Evolutionary conservation across 2,329 filamentous ascomycete species (phyloP), one percentile per base, ranked within the genome.

Genomic region (Fusarium luffae): DNA sequence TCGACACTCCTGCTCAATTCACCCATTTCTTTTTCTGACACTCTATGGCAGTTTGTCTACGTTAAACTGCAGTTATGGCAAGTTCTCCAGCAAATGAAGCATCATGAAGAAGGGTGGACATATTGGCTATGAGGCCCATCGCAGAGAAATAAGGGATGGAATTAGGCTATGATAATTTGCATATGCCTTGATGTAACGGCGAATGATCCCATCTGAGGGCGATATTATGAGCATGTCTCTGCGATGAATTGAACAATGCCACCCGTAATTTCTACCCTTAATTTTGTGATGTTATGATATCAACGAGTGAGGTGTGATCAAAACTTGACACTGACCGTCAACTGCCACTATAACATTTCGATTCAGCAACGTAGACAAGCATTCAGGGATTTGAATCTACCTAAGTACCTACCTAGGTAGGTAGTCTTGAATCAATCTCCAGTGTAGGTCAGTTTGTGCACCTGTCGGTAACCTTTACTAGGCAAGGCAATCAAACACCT

Each of bases 161-260:
- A 57, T 49, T 28, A 64, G 58, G 63, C 63, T 21, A 70, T 67
- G 58, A 46, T 28, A 21, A 23, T 59, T 44, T 52, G 44, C 54
- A 70, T 59, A 52, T 44, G 67, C 57, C 49, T 63, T 16, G n/a
- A 59, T 70, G 63, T 59, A 56, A 34, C 48, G 43, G 44, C 41
- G 48, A 34, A 34, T 25, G 27, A 25, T 67, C 42, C 63, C 58
- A 59, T 59, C 32, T 70, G 58, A 44, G 43, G 66, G 42, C 67
- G 42, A 70, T 68, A 70, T 42, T 59, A 56, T 16, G 32, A 70
- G 54, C 51, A 65, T 54, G 51, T 54, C 68, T 68, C 58, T 64
- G 57, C 54, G 58, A 64, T 64, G 25, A 67, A 66, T 69, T 42
- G 19, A 58, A 46, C 43, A 32, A 69, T 44, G 9, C 41, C 52